Evolutionary conservation across 768 basidiomycete genomes (phyloP), one percentile per base, ranked within the genome.

Genomic region (Amanita subjunquillea): DNA sequence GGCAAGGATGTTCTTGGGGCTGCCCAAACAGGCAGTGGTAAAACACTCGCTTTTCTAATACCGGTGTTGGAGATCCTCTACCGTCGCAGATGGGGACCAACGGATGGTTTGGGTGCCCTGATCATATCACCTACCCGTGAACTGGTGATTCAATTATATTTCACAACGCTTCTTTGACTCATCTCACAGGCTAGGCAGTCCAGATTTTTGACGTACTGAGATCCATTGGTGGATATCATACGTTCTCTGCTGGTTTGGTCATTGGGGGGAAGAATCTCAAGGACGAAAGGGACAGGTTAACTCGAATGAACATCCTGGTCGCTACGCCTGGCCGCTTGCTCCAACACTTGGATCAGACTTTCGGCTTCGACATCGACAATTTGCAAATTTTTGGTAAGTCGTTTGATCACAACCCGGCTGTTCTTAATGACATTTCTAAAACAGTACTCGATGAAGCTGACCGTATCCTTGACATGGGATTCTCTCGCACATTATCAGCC

Each of bases 321-420:
- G 95, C 95, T 2, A 98, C 95, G 3, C 95, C 95, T 4, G 95
- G 95, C 23, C 78, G 95, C 42, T 72, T 99, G 40, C 71, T 99
- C 42, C 96, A 99, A 60, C 96, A 99, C 65, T 88, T 99, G 86
- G 96, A 98, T 64, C 93, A 97, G 67, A 98, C 96, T 3, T 79
- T 93, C 50, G 94, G 94, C 1, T 96, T 99, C 57, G 92, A 93
- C 54, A 82, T 83, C 25, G 85, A 87, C 57, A 91, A 91, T 62
- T 70, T 99, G n/a, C 93, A 97, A 65, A 63, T 94, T 30, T 78
- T 99, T 17, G 86, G 92, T 90, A 58, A 54, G 87, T 72, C 45
- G 27, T 29, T 29, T 17, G 12, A 22, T 40, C 17, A 45, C 23
- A 30, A 40, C 42, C 25, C 44, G 39, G 38, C 40, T 32, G 20